Conservation (phyloP, 1,284 basidiomycete genomes). For the Cystobasidiaceae sp. region DNA sequence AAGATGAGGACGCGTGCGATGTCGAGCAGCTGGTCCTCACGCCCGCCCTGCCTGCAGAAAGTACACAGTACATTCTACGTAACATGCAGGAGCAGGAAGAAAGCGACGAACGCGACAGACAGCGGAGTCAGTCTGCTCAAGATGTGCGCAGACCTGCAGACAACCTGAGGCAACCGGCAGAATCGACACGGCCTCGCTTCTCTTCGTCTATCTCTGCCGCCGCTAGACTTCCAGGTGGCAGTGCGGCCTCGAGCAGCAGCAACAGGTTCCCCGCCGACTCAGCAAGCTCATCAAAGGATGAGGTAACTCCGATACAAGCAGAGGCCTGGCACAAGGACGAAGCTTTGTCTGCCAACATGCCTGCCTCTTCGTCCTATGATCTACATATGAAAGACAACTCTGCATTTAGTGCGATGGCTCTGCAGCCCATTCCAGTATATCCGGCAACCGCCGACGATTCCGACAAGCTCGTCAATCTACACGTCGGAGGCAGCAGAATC, state of each 20-base stretch:
- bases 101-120: not conserved
- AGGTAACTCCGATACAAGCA: no score
- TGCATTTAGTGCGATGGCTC: slow-evolving; percentile 19
- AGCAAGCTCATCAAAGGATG: no score
- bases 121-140: not conserved
- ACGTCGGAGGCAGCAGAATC: slow-evolving; percentile 21
- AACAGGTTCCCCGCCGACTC: no score
- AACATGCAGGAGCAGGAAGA: not conserved
- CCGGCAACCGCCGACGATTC: not conserved
- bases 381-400: not conserved
- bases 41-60: slow-evolving; percentile 5
- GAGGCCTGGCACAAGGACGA: no score
- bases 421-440: not conserved
- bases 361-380: not conserved
- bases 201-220: no score
- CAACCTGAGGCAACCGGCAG: no score
- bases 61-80: not conserved
- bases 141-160: not conserved
- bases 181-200: no score
- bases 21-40: slow-evolving; percentile 17
- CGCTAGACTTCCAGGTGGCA: no score
- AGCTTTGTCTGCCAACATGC: not conserved
- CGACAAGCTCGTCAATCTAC: slow-evolving; percentile 23
- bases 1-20: not conserved
- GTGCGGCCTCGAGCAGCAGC: no score